Percentiles rank a stretch among this genome's conserved stretches.
phyloP scores from a whole-genome alignment of 1,139 yeast genomes.

The Yamadazyma diddensiae region DNA sequence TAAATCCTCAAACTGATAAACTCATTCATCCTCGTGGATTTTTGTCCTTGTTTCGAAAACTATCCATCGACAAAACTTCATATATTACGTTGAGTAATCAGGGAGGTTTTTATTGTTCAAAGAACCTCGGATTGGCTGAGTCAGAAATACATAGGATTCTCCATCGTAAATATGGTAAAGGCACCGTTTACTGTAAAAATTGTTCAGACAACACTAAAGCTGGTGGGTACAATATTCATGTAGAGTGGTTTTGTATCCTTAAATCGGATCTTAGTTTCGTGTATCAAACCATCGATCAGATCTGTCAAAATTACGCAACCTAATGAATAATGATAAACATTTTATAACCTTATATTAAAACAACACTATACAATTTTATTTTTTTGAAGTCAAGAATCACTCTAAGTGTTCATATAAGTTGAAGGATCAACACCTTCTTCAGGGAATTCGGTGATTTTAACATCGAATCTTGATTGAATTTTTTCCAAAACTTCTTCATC shows the following conservation, averaged over 20 bases:
- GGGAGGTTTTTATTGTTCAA: conserved; percentile 33
- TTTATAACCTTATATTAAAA: conserved; percentile 2
- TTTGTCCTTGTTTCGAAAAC: conserved; percentile 10
- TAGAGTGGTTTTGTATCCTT: conserved; percentile 60
- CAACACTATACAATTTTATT: conserved; percentile 6
- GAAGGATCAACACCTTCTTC: conserved; percentile 98
- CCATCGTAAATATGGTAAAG: conserved; percentile 39
- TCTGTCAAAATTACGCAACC: conserved; percentile 4
- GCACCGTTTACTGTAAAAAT: conserved; percentile 41
- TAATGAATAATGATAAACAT: background rate
- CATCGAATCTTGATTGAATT: conserved; percentile 97
- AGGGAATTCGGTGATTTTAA: conserved; percentile 90
- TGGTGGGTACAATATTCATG: conserved; percentile 37
- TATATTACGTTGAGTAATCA: conserved; percentile 14
- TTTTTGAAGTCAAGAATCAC: background rate
- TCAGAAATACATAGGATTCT: conserved; percentile 35
- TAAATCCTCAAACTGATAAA: conserved; percentile 13
- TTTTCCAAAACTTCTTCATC: conserved; percentile 89
- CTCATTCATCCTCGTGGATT: conserved; percentile 4
- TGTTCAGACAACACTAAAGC: conserved; percentile 19
- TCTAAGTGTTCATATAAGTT: conserved; percentile 91
- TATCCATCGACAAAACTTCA: conserved; percentile 6
- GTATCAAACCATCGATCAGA: conserved; percentile 37
- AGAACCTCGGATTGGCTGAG: conserved; percentile 36
- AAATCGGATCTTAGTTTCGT: conserved; percentile 36